phyloP scores from a whole-genome alignment of 305 asterid species.

The Fraxinus paxiana region DNA sequence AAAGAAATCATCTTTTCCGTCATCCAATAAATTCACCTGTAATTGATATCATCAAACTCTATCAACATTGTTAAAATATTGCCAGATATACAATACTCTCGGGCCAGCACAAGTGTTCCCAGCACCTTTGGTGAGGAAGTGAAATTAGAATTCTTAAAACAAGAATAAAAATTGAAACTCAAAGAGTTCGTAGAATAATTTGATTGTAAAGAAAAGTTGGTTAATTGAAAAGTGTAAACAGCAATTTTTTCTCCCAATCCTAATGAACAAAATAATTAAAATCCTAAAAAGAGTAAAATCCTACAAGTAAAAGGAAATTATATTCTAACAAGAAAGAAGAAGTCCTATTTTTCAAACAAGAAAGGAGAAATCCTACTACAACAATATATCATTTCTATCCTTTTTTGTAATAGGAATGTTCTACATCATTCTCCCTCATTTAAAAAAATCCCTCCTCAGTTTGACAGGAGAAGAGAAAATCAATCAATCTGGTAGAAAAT shows the following conservation, averaged over 20 bases:
- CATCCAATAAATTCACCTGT: slow-evolving; percentile 43
- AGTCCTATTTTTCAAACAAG: not conserved
- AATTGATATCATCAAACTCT: slow-evolving; percentile 15
- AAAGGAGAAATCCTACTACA: not conserved
- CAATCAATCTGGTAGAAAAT: not conserved
- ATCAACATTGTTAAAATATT: slow-evolving; percentile 6
- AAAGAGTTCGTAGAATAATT: not conserved
- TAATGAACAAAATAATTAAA: not conserved
- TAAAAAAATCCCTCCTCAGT: not conserved
- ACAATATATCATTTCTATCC: not conserved
- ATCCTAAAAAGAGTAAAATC: not conserved
- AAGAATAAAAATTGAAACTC: not conserved
- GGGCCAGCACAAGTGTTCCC: not conserved
- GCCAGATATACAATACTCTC: not conserved
- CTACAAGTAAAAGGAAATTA: not conserved
- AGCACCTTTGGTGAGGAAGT: not conserved
- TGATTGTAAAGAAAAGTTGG: not conserved
- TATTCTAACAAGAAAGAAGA: not conserved
- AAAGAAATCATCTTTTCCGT: slow-evolving; percentile 35
- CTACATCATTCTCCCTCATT: not conserved
- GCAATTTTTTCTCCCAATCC: not conserved
- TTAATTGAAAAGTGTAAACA: not conserved
- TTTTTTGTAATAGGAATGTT: not conserved
- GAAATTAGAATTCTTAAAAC: not conserved
- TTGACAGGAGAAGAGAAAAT: not conserved